Evolutionary conservation across 192 early-diverging fungal genomes (phyloP), one percentile per base, ranked within the genome.

Genomic region (Backusella luteola): DNA sequence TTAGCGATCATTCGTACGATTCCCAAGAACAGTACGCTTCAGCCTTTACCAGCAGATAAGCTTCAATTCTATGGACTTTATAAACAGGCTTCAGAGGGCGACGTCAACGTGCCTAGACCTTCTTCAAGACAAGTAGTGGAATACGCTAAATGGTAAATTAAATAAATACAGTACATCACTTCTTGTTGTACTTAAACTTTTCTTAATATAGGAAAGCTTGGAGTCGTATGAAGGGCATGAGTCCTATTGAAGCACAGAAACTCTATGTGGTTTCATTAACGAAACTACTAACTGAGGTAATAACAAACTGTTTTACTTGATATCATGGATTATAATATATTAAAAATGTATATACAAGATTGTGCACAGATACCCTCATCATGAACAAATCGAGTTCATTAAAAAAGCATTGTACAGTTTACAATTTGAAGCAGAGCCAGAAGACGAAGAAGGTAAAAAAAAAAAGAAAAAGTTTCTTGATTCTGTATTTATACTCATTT

Each of bases 61-160:
- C 53, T 81, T n/a, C 76, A 81, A 34, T 59, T 81, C 1, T 81
- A 81, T 38, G 76, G 80, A 29, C 63, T 81, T 49, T 81, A 77
- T 38, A 81, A 77, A 39, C 80, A 81, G 49, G 76, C 76, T 29
- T 74, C 80, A 11, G 63, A 69, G 34, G 80, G 80, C 9, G 73
- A 77, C 15, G 74, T 73, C 2, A 67, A 69, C 67, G 66, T 38
- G 3, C 68, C 76, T 29, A 69, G 53, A 39, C 80, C 80, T 41
- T 71, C 76, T 38, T 70, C 76, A 12, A 70, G 69, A 41, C 36
- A 77, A 38, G 41, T 71, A 12, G 56, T 77, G 0, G 69, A 77
- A 44, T 78, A 71, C 66, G 76, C 76, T 15, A 81, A 81, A 68
- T 81, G 80, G 80, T 80, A 80, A 59, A 23, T 34, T 36, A n/a